These are phyloP conservation scores for Elsinoe perseae DNA, from an alignment of 2,329 filamentous ascomycete species.

Conservation along the genomic window DNA sequence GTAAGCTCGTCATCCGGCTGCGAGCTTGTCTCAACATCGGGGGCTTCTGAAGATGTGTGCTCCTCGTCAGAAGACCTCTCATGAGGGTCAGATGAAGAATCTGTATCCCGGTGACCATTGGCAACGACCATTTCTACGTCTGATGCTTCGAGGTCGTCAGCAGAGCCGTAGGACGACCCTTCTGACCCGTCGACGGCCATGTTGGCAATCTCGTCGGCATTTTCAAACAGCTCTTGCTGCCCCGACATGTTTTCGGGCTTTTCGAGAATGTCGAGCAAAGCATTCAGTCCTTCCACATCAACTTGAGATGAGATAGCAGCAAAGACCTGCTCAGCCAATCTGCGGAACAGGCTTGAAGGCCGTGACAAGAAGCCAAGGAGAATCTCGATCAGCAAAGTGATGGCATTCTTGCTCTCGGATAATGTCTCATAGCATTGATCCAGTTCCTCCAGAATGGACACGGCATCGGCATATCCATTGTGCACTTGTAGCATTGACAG, in stretches of 20 bases:
- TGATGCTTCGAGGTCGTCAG: slow-evolving; percentile 30
- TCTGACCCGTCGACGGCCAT: slow-evolving; percentile 23
- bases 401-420: slow-evolving; percentile 39
- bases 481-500: slow-evolving; percentile 83
- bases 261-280: slow-evolving; percentile 59
- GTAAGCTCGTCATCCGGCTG: slow-evolving; percentile 45
- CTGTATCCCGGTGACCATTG: slow-evolving; percentile 23
- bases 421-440: slow-evolving; percentile 61
- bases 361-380: slow-evolving; percentile 83
- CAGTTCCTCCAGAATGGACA: slow-evolving; percentile 76
- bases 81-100: slow-evolving; percentile 17
- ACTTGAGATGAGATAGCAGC: slow-evolving; percentile 70
- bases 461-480: slow-evolving; percentile 77
- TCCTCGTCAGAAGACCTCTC: slow-evolving; percentile 22
- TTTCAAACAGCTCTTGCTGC: slow-evolving; percentile 77
- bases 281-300: slow-evolving; percentile 62
- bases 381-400: slow-evolving; percentile 75
- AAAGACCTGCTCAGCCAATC: slow-evolving; percentile 83
- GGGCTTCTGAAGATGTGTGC: slow-evolving; percentile 28
- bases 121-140: slow-evolving; percentile 32
- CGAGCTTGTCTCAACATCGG: slow-evolving; percentile 27
- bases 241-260: slow-evolving; percentile 76
- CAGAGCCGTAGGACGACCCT: slow-evolving; percentile 32
- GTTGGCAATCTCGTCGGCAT: slow-evolving; percentile 36
- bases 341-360: slow-evolving; percentile 73